Base-by-base conservation (phyloP, 257 asterid species). In the Datura wrightii region DNA sequence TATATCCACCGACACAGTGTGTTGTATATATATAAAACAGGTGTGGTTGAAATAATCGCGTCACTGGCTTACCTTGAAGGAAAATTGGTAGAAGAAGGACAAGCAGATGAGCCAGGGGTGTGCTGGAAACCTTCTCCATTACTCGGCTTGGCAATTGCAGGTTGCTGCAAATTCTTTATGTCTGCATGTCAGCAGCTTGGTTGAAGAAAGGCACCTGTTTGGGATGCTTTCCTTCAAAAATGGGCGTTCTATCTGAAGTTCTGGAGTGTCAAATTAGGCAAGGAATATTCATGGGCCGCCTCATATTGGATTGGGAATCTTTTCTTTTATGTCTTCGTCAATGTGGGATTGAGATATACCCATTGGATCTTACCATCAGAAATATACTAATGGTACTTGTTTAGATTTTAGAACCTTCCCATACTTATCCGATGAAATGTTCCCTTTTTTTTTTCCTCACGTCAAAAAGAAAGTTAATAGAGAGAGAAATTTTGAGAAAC, bases 151-250 rank as follows among this genome's bases (percentile, higher is more conserved):
- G 79, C 36, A 44, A n/a, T 44, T 55, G 84, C 59, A 78, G 63
- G 63, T 37, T 83, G 60, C 48, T 62, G 74, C 59, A 82, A 62
- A 16, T 14, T 54, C 54, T 55, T 54, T 44, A 50, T 62, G 74
- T 82, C 48, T 4, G 44, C 56, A n/a, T 41, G 86, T 74, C 84
- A 59, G 67, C 66, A 11, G 82, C 55, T 74, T 44, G 59, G 78
- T 15, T 82, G 74, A 82, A 82, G 84, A 82, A 82, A 60, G 84
- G 78, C 78, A 82, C 44, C 71, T 62, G 82, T 78, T 8, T 15
- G 59, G 83, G 88, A 92, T 91, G 70, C 96, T 89, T 93, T 91
- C 83, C 95, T 92, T 91, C 86, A 56, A 44, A 79, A 59, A 65
- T 8, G 60, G 83, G 87, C 31, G 10, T 83, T 82, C 70, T 82